These are phyloP conservation scores for Boletales sp. DNA, from an alignment of 768 basidiomycete genomes.

Conservation along the genomic window DNA sequence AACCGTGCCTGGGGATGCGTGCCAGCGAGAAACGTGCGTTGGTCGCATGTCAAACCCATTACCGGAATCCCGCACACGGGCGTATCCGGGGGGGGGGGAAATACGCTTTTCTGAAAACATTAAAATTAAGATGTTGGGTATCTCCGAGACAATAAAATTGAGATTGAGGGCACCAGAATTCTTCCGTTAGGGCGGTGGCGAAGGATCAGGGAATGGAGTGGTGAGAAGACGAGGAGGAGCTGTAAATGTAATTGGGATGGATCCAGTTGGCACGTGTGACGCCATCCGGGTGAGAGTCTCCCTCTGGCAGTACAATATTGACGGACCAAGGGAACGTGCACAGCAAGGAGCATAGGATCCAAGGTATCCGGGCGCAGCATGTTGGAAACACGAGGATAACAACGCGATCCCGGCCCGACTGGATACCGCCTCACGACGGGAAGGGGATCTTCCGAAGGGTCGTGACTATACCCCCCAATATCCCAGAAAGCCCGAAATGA, in stretches of 20 bases:
- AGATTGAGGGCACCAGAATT: no score
- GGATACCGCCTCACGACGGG: conserved; percentile 4
- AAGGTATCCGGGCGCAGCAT: conserved; percentile 1
- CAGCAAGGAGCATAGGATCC: background rate
- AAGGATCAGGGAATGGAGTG: no score
- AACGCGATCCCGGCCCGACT: conserved; percentile 14
- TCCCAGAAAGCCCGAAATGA: conserved; percentile 30
- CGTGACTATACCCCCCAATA: conserved; percentile 6
- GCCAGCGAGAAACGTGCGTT: conserved; percentile 19
- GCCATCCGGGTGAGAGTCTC: no score
- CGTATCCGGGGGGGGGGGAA: conserved; percentile 4
- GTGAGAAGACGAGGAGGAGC: no score
- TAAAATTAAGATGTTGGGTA: background rate
- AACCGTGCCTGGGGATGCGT: conserved; percentile 3
- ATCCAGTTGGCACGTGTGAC: no score
- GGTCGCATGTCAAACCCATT: background rate
- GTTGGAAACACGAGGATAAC: conserved; percentile 29
- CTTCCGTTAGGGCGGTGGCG: no score
- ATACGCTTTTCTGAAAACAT: background rate
- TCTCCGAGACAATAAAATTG: background rate
- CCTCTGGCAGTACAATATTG: no score
- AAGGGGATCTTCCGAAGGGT: conserved; percentile 13
- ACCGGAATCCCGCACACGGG: conserved; percentile 1
- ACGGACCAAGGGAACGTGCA: conserved; percentile 6
- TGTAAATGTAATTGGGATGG: no score